These are phyloP conservation scores for Nicotiana sylvestris DNA, from an alignment of 257 asterid genomes.

Conservation along the genomic window DNA sequence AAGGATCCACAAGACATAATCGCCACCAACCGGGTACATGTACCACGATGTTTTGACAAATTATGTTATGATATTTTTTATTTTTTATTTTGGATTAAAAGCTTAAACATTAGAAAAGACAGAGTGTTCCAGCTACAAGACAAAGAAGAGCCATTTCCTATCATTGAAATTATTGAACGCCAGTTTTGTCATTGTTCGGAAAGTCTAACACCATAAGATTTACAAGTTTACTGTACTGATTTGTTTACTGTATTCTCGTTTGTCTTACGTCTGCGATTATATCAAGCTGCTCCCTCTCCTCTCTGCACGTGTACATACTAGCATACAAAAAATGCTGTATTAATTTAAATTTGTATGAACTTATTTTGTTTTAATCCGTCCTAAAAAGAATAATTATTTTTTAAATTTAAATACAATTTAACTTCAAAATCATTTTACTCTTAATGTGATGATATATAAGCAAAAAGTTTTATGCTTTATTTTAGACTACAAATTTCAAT, in stretches of 20 bases:
- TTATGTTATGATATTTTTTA: not conserved
- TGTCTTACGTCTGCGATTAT: not conserved
- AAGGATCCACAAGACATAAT: not conserved
- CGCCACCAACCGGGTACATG: not conserved
- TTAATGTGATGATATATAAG: too few relatives aligned
- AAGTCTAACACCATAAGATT: not conserved
- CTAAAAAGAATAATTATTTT: too few relatives aligned
- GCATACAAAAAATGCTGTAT: not conserved
- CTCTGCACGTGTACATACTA: not conserved
- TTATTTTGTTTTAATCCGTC: too few relatives aligned
- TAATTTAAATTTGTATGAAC: too few relatives aligned
- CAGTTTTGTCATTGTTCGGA: constrained; percentile 11
- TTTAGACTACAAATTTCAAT: too few relatives aligned
- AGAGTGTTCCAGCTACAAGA: not conserved
- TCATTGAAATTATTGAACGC: not conserved
- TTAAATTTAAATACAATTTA: too few relatives aligned
- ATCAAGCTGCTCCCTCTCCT: not conserved
- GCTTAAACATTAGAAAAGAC: not conserved
- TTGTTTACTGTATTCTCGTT: constrained; percentile 5
- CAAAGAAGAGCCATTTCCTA: not conserved
- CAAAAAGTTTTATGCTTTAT: too few relatives aligned
- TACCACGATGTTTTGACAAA: not conserved
- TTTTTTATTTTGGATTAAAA: not conserved
- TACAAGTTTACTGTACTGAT: not conserved
- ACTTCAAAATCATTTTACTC: too few relatives aligned